Base-by-base conservation (phyloP, 768 basidiomycete genomes). In the Leccinum subgranulosum region DNA sequence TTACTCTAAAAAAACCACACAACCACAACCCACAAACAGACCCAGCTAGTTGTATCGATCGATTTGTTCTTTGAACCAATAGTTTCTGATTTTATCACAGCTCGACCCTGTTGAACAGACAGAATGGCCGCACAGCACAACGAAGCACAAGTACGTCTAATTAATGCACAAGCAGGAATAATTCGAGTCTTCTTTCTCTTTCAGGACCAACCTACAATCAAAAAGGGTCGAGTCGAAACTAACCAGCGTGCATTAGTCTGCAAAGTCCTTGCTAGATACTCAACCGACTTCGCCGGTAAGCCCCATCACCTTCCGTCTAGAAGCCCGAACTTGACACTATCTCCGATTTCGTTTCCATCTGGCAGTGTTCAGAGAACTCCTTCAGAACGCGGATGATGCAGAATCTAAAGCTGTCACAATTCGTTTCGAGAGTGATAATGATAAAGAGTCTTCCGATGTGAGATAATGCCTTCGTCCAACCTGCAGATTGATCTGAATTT, bases 241-340 rank as follows among this genome's bases (percentile, higher is more conserved):
- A 93, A 96, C 70, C 94, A 95, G 70, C 82, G 93, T 11, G 93
- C 92, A 19, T 77, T 97, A 56, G 93, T 97, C 51, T 90, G 94
- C 77, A 98, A 94, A 75, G 89, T 98, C 14, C 83, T 98, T 8
- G 93, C 96, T 9, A 80, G 96, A 15, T 99, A 99, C 73, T 89
- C 89, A 15, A 94, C 92, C 46, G 94, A 95, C 75, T 91, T 94
- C 62, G 95, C 94, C 5, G 79, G 81, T 84, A 46, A 51, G 76
- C 10, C 25, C 27, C 27, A 27, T 27, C 27, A 27, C 27, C 27
- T 27, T 27, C 8, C 27, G 27, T 27, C 27, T 27, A 27, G 5
- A 27, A 27, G 27, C 27, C 27, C 27, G 27, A 27, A 27, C 7
- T 6, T 27, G 11, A 21, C 7, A n/a, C 10, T 15, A 88, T 89